Evolutionary conservation across 108 stramenopile species (phyloP), one percentile per base, ranked within the genome.

Genomic region (Fragilariopsis cylindrus): DNA sequence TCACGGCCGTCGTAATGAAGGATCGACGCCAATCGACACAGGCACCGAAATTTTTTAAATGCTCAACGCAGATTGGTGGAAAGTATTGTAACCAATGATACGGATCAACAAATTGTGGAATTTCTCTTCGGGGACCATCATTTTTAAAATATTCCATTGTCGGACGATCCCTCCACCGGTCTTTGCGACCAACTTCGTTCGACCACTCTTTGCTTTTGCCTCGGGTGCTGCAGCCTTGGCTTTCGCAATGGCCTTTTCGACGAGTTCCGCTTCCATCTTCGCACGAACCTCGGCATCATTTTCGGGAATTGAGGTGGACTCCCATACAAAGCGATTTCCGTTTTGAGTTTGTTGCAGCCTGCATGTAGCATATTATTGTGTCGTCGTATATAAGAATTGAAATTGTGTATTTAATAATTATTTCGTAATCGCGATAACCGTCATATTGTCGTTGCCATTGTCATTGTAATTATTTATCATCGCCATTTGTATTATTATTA

Each of bases 311-410:
- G 63, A 9, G 97, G 97, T 41, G 98, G 98, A 75, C 57, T 77
- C 21, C 98, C 98, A 73, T 71, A 97, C 70, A 56, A 8, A 62
- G 81, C 90, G 55, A 98, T 95, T 88, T 99, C 99, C 7, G 78
- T 64, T 81, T 94, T 97, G 48, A 99, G 88, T 82, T 98, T 99
- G 89, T 98, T 98, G 99, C 99, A 46, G 99, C 99, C 91, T 92
- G 74, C 18, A 2, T 42, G 15, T 12, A 45, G 11, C 15, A 69
- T 50, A 53, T 48, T 49, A 53, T 48, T 8, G 21, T 7, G 30
- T 9, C 11, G 46, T 66, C 0, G 3, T 15, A 19, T 19, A 30
- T 3, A 30, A 30, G 30, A 30, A 30, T 30, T 30, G 30, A 30
- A 30, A 30, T 30, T 1, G 30, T 30, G 1, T 30, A 30, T 30